phyloP scores from a whole-genome alignment of 2,329 filamentous ascomycete genomes.

The Blastomyces parvus region DNA sequence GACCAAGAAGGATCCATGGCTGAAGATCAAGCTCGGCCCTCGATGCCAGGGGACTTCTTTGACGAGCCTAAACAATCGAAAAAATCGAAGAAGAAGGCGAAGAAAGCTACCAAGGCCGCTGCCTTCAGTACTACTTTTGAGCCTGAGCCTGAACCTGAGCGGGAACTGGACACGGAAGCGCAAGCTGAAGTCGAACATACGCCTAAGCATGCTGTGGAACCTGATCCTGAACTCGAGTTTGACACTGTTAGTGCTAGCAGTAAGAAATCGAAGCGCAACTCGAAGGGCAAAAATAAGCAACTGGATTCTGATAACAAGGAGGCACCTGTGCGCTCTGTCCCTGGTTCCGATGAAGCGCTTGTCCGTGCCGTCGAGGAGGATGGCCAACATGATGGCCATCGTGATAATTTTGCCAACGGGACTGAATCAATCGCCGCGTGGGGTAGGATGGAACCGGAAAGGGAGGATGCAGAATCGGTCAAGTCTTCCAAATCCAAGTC shows the following conservation, averaged over 20 bases:
- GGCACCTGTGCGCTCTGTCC: neutral
- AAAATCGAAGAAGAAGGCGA: slow-evolving; percentile 7
- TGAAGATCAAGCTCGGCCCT: neutral
- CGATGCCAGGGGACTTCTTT: neutral
- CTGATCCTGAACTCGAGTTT: slow-evolving; percentile 8
- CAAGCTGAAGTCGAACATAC: slow-evolving; percentile 1
- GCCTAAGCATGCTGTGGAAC: neutral
- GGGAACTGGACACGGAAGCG: neutral
- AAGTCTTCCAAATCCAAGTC: slow-evolving; percentile 17
- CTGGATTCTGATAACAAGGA: slow-evolving; percentile 1
- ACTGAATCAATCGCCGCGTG: slow-evolving; percentile 16
- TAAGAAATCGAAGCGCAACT: slow-evolving; percentile 15
- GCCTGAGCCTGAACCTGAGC: neutral
- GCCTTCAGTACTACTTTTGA: neutral
- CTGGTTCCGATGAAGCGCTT: neutral
- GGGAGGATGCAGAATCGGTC: slow-evolving; percentile 19
- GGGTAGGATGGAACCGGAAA: slow-evolving; percentile 10
- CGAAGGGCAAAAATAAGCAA: slow-evolving; percentile 14
- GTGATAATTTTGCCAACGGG: slow-evolving; percentile 15
- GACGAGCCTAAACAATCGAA: slow-evolving; percentile 2
- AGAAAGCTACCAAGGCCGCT: slow-evolving; percentile 3
- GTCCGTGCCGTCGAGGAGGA: slow-evolving; percentile 2
- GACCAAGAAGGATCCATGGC: neutral
- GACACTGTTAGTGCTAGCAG: neutral
- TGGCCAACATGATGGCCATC: slow-evolving; percentile 9